Evolutionary conservation across 768 basidiomycete species (phyloP), one percentile per base, ranked within the genome.

Genomic region (Brasilioporus rufonigricans): DNA sequence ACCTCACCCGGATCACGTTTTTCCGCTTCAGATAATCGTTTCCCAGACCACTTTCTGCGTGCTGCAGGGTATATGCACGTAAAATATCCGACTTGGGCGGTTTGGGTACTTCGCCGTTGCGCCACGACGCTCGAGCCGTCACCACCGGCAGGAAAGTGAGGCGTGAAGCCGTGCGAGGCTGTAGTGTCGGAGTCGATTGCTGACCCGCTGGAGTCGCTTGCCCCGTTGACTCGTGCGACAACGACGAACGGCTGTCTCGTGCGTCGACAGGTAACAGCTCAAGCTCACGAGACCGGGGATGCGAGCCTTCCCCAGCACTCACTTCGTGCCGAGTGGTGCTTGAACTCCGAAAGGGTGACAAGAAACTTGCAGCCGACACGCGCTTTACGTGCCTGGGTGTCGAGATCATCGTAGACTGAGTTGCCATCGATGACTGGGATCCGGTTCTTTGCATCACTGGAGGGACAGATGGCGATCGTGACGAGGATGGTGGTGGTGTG

Each of bases 21-120:
- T 84, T 88, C 58, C 94, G 78, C 79, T 98, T 98, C 59, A 84
- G 35, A 72, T 99, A 99, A 70, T 99, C 97, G 55, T 91, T 93
- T 31, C 93, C 97, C 35, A 99, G 70, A 21, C 97, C 97, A 56
- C 91, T 93, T 77, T 98, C 95, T 8, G 93, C 93, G 61, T 89
- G 72, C 69, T 96, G 93, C 70, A 98, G 75, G 21, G 90, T 85
- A 66, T 97, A 98, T 49, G 77, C 73, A 46, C 78, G 80, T 48
- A 95, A 68, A 47, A 94, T 66, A 62, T 87, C 80, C 18, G 71
- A 69, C 26, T 71, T 62, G 31, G 79, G 73, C 10, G 80, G 82
- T n/a, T 77, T 74, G 2, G 71, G 69, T 35, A 75, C 65, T 52
- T 61, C 66, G 24, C 51, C 65, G 32, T 48, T 55, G 53, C 63